These are phyloP conservation scores for Cudoniella acicularis DNA, from an alignment of 495 filamentous ascomycete genomes.

Conservation along the genomic window DNA sequence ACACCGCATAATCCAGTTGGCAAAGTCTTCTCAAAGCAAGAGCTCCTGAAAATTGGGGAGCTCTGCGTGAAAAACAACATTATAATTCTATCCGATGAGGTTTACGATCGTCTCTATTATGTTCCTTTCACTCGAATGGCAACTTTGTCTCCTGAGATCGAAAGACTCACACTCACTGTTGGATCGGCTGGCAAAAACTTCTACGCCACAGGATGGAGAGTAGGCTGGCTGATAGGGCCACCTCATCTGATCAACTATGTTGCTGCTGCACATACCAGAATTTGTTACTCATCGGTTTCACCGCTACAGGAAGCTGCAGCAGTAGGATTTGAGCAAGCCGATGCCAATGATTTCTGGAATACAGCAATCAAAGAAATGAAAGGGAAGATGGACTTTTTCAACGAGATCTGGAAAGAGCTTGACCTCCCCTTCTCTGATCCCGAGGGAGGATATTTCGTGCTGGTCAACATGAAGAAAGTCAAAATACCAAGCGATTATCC, in stretches of 20 bases:
- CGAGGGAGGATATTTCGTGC: slow-evolving; percentile 94
- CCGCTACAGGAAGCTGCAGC: slow-evolving; percentile 96
- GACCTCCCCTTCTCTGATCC: slow-evolving; percentile 88
- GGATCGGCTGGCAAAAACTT: slow-evolving; percentile 97
- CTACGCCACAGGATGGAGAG: slow-evolving; percentile 95
- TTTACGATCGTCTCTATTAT: slow-evolving; percentile 95
- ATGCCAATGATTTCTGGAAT: slow-evolving; percentile 86
- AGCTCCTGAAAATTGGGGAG: slow-evolving; percentile 81
- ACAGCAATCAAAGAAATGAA: slow-evolving; percentile 79
- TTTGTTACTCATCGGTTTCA: slow-evolving; percentile 91
- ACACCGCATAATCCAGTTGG: slow-evolving; percentile 92
- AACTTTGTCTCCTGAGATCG: slow-evolving; percentile 83
- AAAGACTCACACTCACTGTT: slow-evolving; percentile 83
- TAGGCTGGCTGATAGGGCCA: slow-evolving; percentile 90
- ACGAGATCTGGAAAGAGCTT: slow-evolving; percentile 82
- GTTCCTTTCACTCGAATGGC: slow-evolving; percentile 89
- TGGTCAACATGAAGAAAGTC: slow-evolving; percentile 86
- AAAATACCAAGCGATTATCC: slow-evolving; percentile 74
- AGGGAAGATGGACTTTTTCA: slow-evolving; percentile 82
- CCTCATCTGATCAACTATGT: slow-evolving; percentile 89
- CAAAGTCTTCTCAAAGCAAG: slow-evolving; percentile 82
- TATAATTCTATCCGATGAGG: slow-evolving; percentile 92
- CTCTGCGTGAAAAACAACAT: slow-evolving; percentile 93
- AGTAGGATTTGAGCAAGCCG: slow-evolving; percentile 89
- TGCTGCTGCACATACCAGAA: slow-evolving; percentile 86